Evolutionary conservation across 257 asterid species (phyloP).

Genomic region (Capsicum pubescens): DNA sequence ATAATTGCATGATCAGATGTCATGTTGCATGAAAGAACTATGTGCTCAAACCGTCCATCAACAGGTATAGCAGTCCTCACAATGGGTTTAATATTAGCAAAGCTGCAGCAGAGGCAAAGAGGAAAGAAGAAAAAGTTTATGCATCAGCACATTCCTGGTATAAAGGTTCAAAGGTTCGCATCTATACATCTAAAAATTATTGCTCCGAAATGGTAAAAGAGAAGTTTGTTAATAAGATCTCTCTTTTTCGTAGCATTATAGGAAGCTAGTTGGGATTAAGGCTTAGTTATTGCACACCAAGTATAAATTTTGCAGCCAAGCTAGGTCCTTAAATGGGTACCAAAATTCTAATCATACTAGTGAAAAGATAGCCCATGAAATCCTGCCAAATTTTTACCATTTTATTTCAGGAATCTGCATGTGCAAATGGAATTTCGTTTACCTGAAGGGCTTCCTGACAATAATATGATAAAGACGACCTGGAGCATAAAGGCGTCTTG

Average conservation of each 20-base stretch:
- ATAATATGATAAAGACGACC: conserved; percentile 98
- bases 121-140: not conserved
- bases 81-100: conserved; percentile 63
- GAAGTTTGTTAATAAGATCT: not conserved
- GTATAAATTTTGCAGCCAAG: not conserved
- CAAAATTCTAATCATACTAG: not conserved
- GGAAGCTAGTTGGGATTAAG: conserved; percentile 23
- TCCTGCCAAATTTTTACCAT: conserved; percentile 10
- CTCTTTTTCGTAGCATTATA: conserved; percentile 1
- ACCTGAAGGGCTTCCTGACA: conserved; percentile 95
- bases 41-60: conserved; percentile 97
- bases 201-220: not conserved
- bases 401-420: not conserved
- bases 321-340: conserved; percentile 24
- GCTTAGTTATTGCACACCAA: conserved; percentile 19
- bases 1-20: conserved; percentile 85
- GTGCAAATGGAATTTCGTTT: conserved; percentile 24
- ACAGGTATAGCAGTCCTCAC: conserved; percentile 97
- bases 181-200: not conserved
- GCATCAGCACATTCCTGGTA: conserved; percentile 10
- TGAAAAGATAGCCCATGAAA: conserved; percentile 11
- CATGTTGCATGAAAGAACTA: conserved; percentile 84
- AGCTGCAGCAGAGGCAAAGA: conserved; percentile 52
- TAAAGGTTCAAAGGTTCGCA: not conserved
- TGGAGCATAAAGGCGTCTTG: conserved; percentile 95